These are phyloP conservation scores for Penicillium sp. DNA, from an alignment of 2,329 filamentous ascomycete species.

Conservation along the genomic window DNA sequence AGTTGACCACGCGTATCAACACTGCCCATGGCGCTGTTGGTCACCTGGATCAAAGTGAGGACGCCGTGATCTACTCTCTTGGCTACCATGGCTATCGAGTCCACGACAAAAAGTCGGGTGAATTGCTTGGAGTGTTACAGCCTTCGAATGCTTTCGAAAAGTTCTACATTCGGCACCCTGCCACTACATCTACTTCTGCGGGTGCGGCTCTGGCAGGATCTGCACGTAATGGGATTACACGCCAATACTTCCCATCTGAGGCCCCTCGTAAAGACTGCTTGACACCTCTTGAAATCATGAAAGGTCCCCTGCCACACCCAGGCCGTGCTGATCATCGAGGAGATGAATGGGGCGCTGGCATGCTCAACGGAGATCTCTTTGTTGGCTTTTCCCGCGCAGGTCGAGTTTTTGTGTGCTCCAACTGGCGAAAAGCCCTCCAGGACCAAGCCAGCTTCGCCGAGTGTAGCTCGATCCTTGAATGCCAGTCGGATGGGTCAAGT, in stretches of 20 bases:
- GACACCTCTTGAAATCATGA: constrained; percentile 23
- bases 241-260: constrained; percentile 16
- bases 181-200: constrained; percentile 15
- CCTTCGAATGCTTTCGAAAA: constrained; percentile 31
- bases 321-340: constrained; percentile 27
- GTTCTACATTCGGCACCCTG: constrained; percentile 34
- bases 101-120: constrained; percentile 39
- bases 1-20: constrained; percentile 31
- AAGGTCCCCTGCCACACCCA: constrained; percentile 25
- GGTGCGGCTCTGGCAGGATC: constrained; percentile 18
- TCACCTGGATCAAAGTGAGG: constrained; percentile 42
- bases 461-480: constrained; percentile 38
- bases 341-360: constrained; percentile 48
- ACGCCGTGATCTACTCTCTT: constrained; percentile 44
- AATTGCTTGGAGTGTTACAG: constrained; percentile 36
- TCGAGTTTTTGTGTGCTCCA: constrained; percentile 41
- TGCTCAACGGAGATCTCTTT: constrained; percentile 41
- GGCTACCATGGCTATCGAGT: constrained; percentile 42
- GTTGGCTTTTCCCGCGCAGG: constrained; percentile 44
- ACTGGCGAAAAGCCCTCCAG: constrained; percentile 40
- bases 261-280: constrained; percentile 24
- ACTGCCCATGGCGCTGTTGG: constrained; percentile 43
- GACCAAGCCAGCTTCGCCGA: constrained; percentile 23
- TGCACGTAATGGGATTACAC: constrained; percentile 20
- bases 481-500: constrained; percentile 36